These are phyloP conservation scores for Litsea cubeba DNA, from an alignment of 164 flowering plant genomes.

Conservation along the genomic window DNA sequence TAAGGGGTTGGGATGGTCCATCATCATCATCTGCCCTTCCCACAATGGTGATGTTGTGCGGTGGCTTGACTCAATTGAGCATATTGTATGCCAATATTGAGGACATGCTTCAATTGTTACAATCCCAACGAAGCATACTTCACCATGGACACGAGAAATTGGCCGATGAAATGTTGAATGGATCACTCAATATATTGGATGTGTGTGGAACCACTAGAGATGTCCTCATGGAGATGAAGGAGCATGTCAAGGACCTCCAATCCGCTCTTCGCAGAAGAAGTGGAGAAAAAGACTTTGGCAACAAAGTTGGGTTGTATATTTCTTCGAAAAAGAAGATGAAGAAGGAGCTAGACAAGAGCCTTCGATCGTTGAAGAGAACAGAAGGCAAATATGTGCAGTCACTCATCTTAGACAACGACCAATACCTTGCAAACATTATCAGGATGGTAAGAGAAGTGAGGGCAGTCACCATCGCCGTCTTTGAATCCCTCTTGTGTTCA, in stretches of 20 bases:
- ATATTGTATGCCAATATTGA: constrained; percentile 18
- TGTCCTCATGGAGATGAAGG: constrained; percentile 24
- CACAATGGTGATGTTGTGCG: background rate
- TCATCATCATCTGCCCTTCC: too few species aligned
- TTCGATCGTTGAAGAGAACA: constrained; percentile 22
- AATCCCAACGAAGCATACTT: constrained; percentile 11
- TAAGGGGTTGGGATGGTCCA: background rate
- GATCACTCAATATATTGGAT: constrained; percentile 35
- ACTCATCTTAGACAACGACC: background rate
- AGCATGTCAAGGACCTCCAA: constrained; percentile 20
- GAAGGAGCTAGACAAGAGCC: constrained; percentile 24
- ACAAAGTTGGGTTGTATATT: constrained; percentile 18
- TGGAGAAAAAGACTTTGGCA: constrained; percentile 9
- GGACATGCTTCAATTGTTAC: constrained; percentile 20
- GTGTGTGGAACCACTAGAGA: constrained; percentile 29
- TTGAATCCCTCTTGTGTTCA: constrained; percentile 27
- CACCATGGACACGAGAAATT: constrained; percentile 14
- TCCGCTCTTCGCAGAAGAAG: constrained; percentile 29
- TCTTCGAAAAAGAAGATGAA: constrained; percentile 28
- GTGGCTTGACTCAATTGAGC: constrained; percentile 1
- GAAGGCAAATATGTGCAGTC: constrained; percentile 4
- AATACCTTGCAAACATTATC: constrained; percentile 13
- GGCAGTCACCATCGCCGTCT: constrained; percentile 22
- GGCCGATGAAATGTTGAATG: constrained; percentile 28
- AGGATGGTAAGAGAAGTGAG: constrained; percentile 30